phyloP scores from a whole-genome alignment of 768 basidiomycete genomes.

The Mycena crocata region DNA sequence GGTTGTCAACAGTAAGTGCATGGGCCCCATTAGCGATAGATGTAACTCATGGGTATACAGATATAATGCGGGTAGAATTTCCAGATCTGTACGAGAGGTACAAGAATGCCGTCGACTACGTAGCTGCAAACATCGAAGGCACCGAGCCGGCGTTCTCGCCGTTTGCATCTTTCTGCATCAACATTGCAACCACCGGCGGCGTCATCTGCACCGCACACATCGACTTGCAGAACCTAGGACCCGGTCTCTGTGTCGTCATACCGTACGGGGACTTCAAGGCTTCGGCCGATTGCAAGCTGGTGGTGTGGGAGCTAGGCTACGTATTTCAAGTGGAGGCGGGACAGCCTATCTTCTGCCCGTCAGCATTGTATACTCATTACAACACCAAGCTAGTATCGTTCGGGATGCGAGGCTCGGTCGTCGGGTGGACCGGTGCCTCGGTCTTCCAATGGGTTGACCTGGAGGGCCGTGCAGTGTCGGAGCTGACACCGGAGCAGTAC shows the following conservation, averaged over 20 bases:
- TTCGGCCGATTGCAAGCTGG: background rate
- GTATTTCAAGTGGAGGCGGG: slow-evolving; percentile 4
- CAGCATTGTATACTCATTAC: slow-evolving; percentile 2
- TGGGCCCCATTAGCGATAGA: background rate
- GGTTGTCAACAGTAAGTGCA: background rate
- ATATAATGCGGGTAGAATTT: slow-evolving; percentile 1
- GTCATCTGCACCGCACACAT: background rate
- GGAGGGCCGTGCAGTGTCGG: background rate
- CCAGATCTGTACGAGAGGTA: background rate
- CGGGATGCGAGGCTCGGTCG: slow-evolving; percentile 2
- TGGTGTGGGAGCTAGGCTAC: background rate
- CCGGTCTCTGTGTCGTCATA: background rate
- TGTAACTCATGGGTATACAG: too few species aligned
- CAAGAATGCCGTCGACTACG: background rate
- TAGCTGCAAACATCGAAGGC: background rate
- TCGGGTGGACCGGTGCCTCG: slow-evolving; percentile 3
- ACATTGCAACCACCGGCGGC: background rate
- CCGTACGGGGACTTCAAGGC: background rate
- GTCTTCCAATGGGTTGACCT: slow-evolving; percentile 7
- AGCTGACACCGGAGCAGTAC: background rate
- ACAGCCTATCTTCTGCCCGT: slow-evolving; percentile 1
- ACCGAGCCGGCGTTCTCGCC: background rate
- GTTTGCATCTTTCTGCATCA: slow-evolving; percentile 4
- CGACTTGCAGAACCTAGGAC: background rate
- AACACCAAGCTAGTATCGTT: background rate